Evolutionary conservation across 176 grass and related monocot genomes (phyloP), one percentile per base, ranked within the genome.

Genomic region (Carex pumila): DNA sequence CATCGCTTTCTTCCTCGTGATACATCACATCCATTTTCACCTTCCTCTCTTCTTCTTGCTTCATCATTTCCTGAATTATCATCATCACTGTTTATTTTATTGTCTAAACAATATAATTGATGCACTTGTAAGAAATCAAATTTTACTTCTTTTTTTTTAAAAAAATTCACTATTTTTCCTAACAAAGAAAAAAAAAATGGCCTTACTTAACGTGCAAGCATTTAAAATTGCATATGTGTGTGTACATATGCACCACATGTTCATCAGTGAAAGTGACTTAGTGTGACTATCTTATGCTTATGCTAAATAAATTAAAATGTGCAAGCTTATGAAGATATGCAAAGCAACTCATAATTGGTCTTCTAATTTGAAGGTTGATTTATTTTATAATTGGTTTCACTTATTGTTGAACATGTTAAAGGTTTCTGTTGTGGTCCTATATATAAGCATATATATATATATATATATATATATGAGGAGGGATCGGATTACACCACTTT

Each of bases 21-120:
- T 88, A 84, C 80, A 66, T 36, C 61, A 71, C 76, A 75, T 91
- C 69, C 74, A 88, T 88, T 41, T 81, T 87, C 80, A 81, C 75
- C 81, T 79, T 88, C 78, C 62, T 65, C 58, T 63, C 5, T 3
- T 77, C 87, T 11, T 83, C 94, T 54, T 83, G 21, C 67, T 87
- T 71, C 37, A 8, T 36, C 61, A 45, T 25, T 39, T 18, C 70
- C 85, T 83, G 80, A 50, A 81, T 31, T 45, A 80, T 65, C 43
- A 61, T 6, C 21, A 52, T 13, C 12, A 52, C 15, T 25, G 25
- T 25, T 25, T 25, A 25, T 25, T 25, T 25, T 25, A 25, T 25
- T 25, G 25, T 25, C 25, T 25, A 25, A 45, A 45, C 19, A 29
- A 25, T 63, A 5, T 39, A 39, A 39, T 29, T 11, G 3, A 63